Evolutionary conservation across 2,329 filamentous ascomycete species (phyloP), one percentile per base, ranked within the genome.

Genomic region (Zymoseptoria pseudotritici): DNA sequence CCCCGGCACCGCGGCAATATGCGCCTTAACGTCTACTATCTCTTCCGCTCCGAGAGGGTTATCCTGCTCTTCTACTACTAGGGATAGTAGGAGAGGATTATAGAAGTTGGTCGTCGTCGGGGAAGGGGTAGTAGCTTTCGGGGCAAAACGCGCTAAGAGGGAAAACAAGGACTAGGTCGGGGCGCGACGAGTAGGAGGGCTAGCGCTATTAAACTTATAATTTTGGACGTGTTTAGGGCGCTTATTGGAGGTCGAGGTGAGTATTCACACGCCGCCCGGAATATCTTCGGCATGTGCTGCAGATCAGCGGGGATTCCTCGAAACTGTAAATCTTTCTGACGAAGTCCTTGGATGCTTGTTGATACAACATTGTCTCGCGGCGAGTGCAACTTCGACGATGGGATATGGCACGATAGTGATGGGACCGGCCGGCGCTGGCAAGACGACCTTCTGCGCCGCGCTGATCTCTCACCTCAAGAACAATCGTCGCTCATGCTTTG

Each of bases 351-450:
- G 17, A 17, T 13, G 36, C 36, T 42, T 11, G 10, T 17, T 42
- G 36, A 36, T 13, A 36, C 36, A n/a, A 57, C 55, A 57, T 57
- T 10, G 46, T 21, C 17, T 24, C 24, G n/a, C 26, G 11, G 20
- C 20, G 17, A 20, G n/a, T 31, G 26, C n/a, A 11, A 31, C 53
- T 42, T 42, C 53, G 53, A 63, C 10, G 52, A 72, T 71, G 22
- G 52, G 52, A 77, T 97, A 92, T 73, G 94, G 94, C 57, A 87
- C 90, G 66, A 87, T 97, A 77, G 87, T 97, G 62, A 96, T 97
- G 88, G 94, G 94, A 74, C 94, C 93, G 62, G 93, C 94, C 20
- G 94, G 92, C 90, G 92, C 91, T 21, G 94, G 94, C 78, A 99
- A 91, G 84, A 95, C 92, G 26, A 99, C 94, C 63, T 99, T 99